These are phyloP conservation scores for Phytophthora sansomeana DNA, from an alignment of 352 stramenopile genomes.

Conservation along the genomic window DNA sequence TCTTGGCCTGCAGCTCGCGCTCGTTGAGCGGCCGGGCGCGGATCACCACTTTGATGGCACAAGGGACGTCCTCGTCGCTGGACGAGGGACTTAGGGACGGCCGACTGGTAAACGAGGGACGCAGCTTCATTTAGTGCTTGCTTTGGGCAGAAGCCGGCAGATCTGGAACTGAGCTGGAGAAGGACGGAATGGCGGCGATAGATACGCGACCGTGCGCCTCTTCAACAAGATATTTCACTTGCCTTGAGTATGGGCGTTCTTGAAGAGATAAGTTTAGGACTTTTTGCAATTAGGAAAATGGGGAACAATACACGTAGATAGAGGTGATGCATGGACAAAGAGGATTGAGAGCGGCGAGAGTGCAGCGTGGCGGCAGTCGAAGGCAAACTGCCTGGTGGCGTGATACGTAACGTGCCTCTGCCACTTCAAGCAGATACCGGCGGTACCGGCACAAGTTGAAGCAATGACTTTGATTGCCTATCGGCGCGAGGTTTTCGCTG, in stretches of 20 bases:
- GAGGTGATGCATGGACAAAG: background rate
- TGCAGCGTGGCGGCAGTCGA: no score
- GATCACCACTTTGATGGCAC: conserved; percentile 81
- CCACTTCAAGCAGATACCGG: conserved; percentile 1
- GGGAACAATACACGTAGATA: no score
- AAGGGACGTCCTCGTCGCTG: conserved; percentile 37
- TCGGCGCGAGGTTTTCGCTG: no score
- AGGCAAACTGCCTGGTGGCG: background rate
- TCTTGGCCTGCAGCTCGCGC: conserved; percentile 56
- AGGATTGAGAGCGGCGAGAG: background rate
- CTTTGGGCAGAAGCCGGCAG: conserved; percentile 3
- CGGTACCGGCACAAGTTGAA: background rate
- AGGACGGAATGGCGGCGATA: background rate
- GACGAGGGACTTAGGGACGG: background rate
- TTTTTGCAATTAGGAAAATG: no score
- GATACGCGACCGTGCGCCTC: conserved; percentile 11
- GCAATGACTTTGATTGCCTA: background rate
- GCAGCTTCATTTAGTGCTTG: background rate
- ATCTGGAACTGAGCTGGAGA: conserved; percentile 17
- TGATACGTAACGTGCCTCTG: background rate
- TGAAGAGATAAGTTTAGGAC: no score
- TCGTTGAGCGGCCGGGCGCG: conserved; percentile 73
- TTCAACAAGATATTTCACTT: conserved; percentile 11
- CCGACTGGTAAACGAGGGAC: background rate
- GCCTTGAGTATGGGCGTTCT: background rate